Evolutionary conservation across 169 alveolate species (phyloP).

Genomic region (Plasmodium gonderi): DNA sequence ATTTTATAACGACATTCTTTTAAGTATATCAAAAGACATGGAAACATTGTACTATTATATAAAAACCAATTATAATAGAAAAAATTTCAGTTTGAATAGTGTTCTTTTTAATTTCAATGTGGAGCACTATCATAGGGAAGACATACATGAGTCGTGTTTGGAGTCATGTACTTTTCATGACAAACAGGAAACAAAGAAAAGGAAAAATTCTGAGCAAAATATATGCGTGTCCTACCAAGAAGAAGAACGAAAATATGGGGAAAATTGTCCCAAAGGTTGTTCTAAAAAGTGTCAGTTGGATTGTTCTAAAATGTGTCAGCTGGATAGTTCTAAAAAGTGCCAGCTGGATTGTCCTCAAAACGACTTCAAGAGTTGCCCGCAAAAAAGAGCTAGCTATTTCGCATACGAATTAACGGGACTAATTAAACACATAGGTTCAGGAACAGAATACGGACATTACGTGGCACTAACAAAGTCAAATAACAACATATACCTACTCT

Average conservation of each 20-base stretch:
- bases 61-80: neutral
- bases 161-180: too few relatives aligned
- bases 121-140: constrained; percentile 3
- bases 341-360: too few relatives aligned
- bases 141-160: too few relatives aligned
- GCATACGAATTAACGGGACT: constrained; percentile 52
- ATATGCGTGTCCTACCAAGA: too few relatives aligned
- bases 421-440: constrained; percentile 64
- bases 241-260: too few relatives aligned
- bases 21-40: constrained; percentile 48
- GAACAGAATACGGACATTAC: constrained; percentile 68
- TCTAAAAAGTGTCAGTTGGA: too few relatives aligned
- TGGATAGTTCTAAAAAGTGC: too few relatives aligned
- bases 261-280: too few relatives aligned
- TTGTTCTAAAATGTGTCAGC: too few relatives aligned
- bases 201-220: too few relatives aligned
- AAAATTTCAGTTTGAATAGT: constrained; percentile 14
- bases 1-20: constrained; percentile 48
- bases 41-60: constrained; percentile 11
- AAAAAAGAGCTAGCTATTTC: constrained; percentile 4
- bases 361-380: neutral
- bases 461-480: constrained; percentile 57
- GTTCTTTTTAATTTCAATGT: constrained; percentile 16
- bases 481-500: constrained; percentile 47
- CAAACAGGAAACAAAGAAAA: neutral